Conservation (phyloP, 163 green algal species). For the Scenedesmus sp. region DNA sequence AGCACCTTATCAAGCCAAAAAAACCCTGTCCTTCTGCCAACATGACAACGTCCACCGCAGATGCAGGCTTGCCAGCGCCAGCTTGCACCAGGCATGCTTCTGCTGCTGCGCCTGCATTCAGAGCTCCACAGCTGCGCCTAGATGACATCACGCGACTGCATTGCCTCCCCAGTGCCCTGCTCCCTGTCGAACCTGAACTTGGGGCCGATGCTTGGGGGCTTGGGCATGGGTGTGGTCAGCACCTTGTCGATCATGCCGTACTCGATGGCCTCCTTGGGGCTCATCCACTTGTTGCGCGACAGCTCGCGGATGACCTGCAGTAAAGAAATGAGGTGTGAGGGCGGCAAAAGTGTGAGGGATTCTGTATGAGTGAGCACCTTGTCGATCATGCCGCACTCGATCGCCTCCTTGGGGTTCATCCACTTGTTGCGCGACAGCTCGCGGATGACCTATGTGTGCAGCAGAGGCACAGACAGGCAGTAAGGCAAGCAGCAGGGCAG, state of each 20-base stretch:
- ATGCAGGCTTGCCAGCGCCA: no score
- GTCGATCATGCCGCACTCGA: constrained; percentile 61
- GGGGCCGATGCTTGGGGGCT: constrained; percentile 56
- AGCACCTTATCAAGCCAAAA: constrained; percentile 69
- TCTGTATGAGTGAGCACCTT: no score
- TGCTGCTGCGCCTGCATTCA: background rate
- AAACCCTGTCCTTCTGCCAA: no score
- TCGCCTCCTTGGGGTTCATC: constrained; percentile 76
- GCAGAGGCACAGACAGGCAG: no score
- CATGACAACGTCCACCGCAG: no score
- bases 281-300: constrained; percentile 78
- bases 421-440: constrained; percentile 78
- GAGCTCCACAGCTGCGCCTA: background rate
- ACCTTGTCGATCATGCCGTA: constrained; percentile 82
- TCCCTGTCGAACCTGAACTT: constrained; percentile 67
- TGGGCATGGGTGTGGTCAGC: constrained; percentile 71
- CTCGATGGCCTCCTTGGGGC: constrained; percentile 75
- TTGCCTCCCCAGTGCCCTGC: background rate
- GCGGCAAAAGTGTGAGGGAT: background rate
- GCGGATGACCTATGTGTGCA: constrained; percentile 29
- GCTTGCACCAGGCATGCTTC: background rate
- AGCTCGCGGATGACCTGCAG: constrained; percentile 69
- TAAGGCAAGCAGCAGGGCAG: no score
- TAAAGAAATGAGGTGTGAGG: background rate
- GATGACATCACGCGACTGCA: background rate